Conservation (phyloP, 2,329 filamentous ascomycete genomes). For the Botrytis pseudocinerea region DNA sequence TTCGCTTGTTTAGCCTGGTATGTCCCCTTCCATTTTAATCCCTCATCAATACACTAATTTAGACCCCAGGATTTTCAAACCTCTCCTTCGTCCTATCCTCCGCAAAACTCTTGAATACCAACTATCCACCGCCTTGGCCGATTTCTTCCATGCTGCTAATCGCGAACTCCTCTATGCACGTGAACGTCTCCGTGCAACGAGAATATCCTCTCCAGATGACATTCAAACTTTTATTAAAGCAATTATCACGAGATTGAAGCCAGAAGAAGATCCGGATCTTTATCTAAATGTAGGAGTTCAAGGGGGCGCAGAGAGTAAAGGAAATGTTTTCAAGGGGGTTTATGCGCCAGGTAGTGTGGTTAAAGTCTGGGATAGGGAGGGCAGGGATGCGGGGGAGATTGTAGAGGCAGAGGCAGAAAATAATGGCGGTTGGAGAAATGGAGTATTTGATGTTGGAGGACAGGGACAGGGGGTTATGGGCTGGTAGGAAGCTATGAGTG, state of each 20-base stretch:
- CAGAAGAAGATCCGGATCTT: conserved; percentile 72
- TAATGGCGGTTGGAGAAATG: conserved; percentile 61
- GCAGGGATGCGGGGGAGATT: conserved; percentile 64
- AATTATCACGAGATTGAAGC: conserved; percentile 72
- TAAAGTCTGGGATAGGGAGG: conserved; percentile 86
- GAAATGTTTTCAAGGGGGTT: conserved; percentile 72
- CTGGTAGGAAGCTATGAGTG: neutral
- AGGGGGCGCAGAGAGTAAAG: conserved; percentile 53
- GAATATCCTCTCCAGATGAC: conserved; percentile 78
- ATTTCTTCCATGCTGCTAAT: conserved; percentile 72
- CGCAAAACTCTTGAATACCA: conserved; percentile 77
- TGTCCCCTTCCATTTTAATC: neutral
- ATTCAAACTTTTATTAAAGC: conserved; percentile 80
- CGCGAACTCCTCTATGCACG: conserved; percentile 83
- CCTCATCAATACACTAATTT: neutral
- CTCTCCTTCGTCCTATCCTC: conserved; percentile 77
- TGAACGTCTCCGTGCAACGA: conserved; percentile 81
- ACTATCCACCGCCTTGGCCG: conserved; percentile 69
- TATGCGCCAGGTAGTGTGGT: conserved; percentile 90
- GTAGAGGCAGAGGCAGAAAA: conserved; percentile 67
- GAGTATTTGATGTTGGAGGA: conserved; percentile 2
- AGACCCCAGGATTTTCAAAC: conserved; percentile 62
- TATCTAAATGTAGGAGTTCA: conserved; percentile 72
- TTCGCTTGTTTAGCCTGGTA: conserved; percentile 75
- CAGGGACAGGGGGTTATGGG: conserved; percentile 13